phyloP scores from a whole-genome alignment of 2,329 filamentous ascomycete species.

The Venturia oleaginea region DNA sequence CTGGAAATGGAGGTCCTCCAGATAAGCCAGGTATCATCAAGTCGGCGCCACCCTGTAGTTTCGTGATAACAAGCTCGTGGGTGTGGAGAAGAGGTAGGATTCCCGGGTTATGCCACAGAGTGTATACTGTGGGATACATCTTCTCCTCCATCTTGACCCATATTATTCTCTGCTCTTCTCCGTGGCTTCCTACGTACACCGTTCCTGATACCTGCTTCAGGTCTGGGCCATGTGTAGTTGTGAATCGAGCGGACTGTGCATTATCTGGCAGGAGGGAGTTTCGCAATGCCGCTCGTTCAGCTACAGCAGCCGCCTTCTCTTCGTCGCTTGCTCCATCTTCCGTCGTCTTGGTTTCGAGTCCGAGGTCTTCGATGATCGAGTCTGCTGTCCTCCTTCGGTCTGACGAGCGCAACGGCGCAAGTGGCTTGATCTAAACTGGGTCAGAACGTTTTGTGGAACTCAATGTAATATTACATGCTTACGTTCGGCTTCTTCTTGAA shows the following conservation, averaged over 20 bases:
- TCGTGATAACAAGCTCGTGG: conserved; percentile 50
- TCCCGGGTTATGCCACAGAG: conserved; percentile 54
- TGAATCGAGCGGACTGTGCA: conserved; percentile 53
- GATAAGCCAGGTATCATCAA: conserved; percentile 61
- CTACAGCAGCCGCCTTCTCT: conserved; percentile 34
- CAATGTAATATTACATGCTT: conserved; percentile 23
- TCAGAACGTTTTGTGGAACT: conserved; percentile 10
- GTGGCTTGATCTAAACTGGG: conserved; percentile 51
- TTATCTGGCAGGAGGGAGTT: conserved; percentile 56
- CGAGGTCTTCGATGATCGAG: conserved; percentile 55
- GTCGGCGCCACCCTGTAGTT: conserved; percentile 55
- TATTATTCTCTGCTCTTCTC: conserved; percentile 49
- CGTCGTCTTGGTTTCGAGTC: conserved; percentile 37
- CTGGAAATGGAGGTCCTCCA: conserved; percentile 54
- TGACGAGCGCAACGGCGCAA: conserved; percentile 56
- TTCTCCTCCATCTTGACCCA: conserved; percentile 56
- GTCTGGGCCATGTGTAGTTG: conserved; percentile 54
- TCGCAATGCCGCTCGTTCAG: conserved; percentile 43
- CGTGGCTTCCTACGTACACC: conserved; percentile 51
- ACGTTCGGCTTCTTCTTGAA: conserved; percentile 57
- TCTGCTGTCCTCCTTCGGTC: conserved; percentile 59
- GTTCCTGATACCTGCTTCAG: conserved; percentile 53
- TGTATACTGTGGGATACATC: conserved; percentile 52
- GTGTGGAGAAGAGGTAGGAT: conserved; percentile 57
- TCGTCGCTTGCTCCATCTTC: conserved; percentile 27